Evolutionary conservation across 2,329 filamentous ascomycete species (phyloP).

Genomic region (Curvularia hawaiiensis): DNA sequence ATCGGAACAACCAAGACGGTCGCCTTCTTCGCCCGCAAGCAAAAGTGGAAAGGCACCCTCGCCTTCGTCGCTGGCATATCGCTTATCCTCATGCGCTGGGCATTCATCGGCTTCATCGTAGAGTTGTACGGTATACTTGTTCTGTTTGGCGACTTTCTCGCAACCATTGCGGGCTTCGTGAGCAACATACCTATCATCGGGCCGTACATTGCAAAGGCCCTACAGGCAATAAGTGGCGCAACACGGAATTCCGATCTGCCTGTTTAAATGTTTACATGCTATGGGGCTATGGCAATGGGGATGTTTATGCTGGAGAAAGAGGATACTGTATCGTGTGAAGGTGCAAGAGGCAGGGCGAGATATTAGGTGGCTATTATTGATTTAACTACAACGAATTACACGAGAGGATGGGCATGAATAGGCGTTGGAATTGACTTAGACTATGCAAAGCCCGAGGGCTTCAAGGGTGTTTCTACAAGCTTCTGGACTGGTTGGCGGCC

Average conservation of each 20-base stretch:
- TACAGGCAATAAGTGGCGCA: conserved; percentile 53
- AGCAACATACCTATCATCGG: conserved; percentile 84
- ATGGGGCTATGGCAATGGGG: neutral
- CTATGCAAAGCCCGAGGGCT: neutral
- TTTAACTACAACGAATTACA: neutral
- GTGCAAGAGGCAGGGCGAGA: neutral
- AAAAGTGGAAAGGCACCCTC: conserved; percentile 89
- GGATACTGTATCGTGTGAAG: conserved; percentile 8
- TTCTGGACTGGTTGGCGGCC: neutral
- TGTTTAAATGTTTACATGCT: conserved; percentile 9
- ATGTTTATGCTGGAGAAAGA: neutral
- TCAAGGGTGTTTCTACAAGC: neutral
- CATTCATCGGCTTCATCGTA: conserved; percentile 85
- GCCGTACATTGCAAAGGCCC: conserved; percentile 76
- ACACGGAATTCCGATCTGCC: conserved; percentile 20
- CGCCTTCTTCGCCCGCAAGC: conserved; percentile 89
- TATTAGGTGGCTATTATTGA: neutral
- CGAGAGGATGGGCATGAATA: neutral
- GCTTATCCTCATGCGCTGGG: conserved; percentile 89
- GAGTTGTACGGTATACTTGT: conserved; percentile 93
- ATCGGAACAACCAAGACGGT: conserved; percentile 92
- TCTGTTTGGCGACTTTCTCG: conserved; percentile 94
- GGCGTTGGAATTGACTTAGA: neutral
- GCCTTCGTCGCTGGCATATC: conserved; percentile 84
- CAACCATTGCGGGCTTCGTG: conserved; percentile 87